Evolutionary conservation across 2,329 filamentous ascomycete species (phyloP).

Genomic region (Colletotrichum tropicicola): DNA sequence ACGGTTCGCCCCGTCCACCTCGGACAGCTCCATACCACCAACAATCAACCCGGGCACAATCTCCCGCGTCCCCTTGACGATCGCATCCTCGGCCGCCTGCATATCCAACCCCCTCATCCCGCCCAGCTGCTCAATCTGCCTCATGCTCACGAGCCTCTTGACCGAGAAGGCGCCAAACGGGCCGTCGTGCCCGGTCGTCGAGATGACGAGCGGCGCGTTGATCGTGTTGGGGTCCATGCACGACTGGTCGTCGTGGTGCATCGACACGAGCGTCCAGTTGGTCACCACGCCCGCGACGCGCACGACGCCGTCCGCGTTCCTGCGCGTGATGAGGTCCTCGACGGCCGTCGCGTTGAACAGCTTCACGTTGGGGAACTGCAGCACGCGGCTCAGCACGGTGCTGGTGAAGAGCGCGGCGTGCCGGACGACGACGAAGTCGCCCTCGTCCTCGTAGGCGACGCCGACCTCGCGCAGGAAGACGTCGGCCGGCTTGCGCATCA

Average conservation of each 20-base stretch:
- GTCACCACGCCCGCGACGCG: conserved; percentile 90
- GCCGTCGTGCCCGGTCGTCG: conserved; percentile 89
- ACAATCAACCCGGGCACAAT: conserved; percentile 88
- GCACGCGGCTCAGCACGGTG: conserved; percentile 84
- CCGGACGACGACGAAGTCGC: conserved; percentile 90
- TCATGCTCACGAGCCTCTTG: conserved; percentile 92
- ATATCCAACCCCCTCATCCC: conserved; percentile 96
- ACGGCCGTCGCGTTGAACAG: conserved; percentile 95
- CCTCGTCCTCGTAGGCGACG: conserved; percentile 82
- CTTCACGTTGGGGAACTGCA: conserved; percentile 90
- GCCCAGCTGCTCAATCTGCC: conserved; percentile 81
- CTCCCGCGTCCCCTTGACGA: conserved; percentile 91
- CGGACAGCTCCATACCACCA: conserved; percentile 93
- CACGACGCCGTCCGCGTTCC: conserved; percentile 59
- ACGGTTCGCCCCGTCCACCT: conserved; percentile 89
- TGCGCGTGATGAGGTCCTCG: conserved; percentile 90
- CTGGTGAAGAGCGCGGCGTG: conserved; percentile 93
- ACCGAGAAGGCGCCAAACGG: conserved; percentile 92
- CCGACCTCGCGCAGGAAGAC: conserved; percentile 83
- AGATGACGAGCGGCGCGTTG: conserved; percentile 89
- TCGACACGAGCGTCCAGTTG: conserved; percentile 92
- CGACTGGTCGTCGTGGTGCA: conserved; percentile 88
- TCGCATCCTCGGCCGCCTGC: conserved; percentile 90
- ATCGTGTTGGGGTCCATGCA: conserved; percentile 99
- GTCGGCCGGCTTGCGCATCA: conserved; percentile 93